A percentile compares a stretch with the other conserved stretches of the same genome.
Conservation (phyloP, 129 eudicot species). For the Artemisia tridentata region DNA sequence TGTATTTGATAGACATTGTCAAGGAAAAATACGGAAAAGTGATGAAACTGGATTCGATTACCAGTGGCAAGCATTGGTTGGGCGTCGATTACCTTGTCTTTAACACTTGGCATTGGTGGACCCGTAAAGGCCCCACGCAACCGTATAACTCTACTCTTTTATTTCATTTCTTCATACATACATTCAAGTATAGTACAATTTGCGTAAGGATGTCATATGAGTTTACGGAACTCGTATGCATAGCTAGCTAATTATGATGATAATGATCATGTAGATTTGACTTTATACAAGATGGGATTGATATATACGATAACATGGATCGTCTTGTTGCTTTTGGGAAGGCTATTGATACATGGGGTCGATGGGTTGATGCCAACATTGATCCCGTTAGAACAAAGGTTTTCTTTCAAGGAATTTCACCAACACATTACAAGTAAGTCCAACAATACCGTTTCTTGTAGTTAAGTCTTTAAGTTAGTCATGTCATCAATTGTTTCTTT, state of each 20-base stretch:
- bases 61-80: constrained; percentile 51
- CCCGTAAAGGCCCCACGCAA: constrained; percentile 44
- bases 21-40: constrained; percentile 44
- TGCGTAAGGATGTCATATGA: not conserved
- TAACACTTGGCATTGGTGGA: constrained; percentile 97
- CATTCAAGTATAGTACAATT: no score
- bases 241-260: not conserved
- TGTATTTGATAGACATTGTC: constrained; percentile 64
- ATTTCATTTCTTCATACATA: not conserved
- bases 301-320: constrained; percentile 52
- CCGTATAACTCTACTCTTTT: constrained; percentile 34
- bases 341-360: constrained; percentile 63
- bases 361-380: constrained; percentile 52
- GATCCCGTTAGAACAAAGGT: constrained; percentile 48
- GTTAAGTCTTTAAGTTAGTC: no score
- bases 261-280: constrained; percentile 48
- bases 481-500: no score
- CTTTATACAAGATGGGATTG: constrained; percentile 44
- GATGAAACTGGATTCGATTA: constrained; percentile 55
- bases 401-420: constrained; percentile 74
- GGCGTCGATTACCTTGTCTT: constrained; percentile 56
- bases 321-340: constrained; percentile 58
- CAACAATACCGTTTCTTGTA: no score
- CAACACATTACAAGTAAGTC: constrained; percentile 68
- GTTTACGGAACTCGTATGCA: not conserved